Percentiles rank a stretch among this genome's conserved stretches.
These are phyloP conservation scores for Lentinula sp. DNA, from an alignment of 768 basidiomycete species.

Conservation along the genomic window DNA sequence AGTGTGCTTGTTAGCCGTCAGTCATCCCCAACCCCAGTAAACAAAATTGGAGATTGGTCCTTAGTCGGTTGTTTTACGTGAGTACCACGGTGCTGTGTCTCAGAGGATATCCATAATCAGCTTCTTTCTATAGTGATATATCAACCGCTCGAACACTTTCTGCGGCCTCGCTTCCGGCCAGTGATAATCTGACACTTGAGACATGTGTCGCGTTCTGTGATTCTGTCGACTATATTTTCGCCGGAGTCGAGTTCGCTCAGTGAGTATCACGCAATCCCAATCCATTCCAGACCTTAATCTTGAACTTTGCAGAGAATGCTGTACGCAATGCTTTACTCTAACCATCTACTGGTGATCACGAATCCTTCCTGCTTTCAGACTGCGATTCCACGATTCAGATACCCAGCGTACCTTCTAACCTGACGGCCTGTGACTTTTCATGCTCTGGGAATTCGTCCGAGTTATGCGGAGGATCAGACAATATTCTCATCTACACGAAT, in stretches of 20 bases:
- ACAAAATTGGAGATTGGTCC: constrained; percentile 26
- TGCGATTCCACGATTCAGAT: constrained; percentile 53
- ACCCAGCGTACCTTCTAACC: constrained; percentile 36
- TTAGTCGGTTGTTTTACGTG: constrained; percentile 49
- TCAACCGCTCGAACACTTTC: constrained; percentile 47
- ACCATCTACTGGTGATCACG: constrained; percentile 7
- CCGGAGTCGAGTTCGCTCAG: constrained; percentile 61
- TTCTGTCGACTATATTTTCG: constrained; percentile 37
- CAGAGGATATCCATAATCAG: not conserved
- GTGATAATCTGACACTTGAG: constrained; percentile 47
- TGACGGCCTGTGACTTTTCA: constrained; percentile 42
- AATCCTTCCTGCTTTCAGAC: constrained; percentile 27
- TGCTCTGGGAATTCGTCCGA: constrained; percentile 53
- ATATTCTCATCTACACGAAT: constrained; percentile 50
- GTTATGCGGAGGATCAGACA: constrained; percentile 46
- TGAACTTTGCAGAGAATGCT: constrained; percentile 28
- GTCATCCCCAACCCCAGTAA: not conserved
- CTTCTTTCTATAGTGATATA: constrained; percentile 21
- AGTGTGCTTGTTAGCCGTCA: not conserved
- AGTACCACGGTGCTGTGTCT: not conserved
- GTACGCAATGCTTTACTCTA: constrained; percentile 19
- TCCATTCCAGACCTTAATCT: not conserved
- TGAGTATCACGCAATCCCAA: constrained; percentile 14
- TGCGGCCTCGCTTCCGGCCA: constrained; percentile 35
- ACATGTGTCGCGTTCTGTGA: constrained; percentile 32